Conservation (phyloP, 805 yeast genomes). For the Maudiozyma serrabonitensis region DNA sequence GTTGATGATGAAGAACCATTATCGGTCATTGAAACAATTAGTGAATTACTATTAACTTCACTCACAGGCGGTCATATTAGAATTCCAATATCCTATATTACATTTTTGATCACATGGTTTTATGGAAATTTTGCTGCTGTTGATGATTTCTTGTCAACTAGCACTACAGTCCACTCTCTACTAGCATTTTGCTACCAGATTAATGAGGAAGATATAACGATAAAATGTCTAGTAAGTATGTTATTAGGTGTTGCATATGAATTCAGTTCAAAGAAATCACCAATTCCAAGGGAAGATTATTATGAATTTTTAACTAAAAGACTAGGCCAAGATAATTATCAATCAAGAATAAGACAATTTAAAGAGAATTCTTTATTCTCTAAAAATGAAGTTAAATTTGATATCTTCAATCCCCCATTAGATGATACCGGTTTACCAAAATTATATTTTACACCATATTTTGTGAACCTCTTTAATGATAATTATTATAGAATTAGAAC, state of each 20-base stretch:
- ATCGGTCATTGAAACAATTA: slow-evolving; percentile 61
- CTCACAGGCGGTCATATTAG: slow-evolving; percentile 60
- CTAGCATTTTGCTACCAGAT: slow-evolving; percentile 53
- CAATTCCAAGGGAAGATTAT: slow-evolving; percentile 49
- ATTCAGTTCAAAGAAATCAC: slow-evolving; percentile 52
- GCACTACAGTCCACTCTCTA: slow-evolving; percentile 56
- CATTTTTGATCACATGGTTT: slow-evolving; percentile 65
- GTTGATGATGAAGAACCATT: slow-evolving; percentile 46
- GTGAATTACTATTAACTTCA: slow-evolving; percentile 62
- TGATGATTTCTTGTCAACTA: slow-evolving; percentile 60
- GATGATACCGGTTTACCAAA: slow-evolving; percentile 85
- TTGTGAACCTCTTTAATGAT: slow-evolving; percentile 58
- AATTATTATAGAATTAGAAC: slow-evolving; percentile 58
- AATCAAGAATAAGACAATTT: slow-evolving; percentile 63
- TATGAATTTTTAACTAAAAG: slow-evolving; percentile 54
- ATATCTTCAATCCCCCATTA: slow-evolving; percentile 40
- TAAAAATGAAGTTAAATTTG: slow-evolving; percentile 41
- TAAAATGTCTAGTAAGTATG: slow-evolving; percentile 64
- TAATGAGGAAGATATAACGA: slow-evolving; percentile 42
- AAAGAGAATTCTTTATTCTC: slow-evolving; percentile 48
- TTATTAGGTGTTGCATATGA: slow-evolving; percentile 74
- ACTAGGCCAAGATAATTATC: slow-evolving; percentile 75
- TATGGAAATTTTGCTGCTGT: slow-evolving; percentile 71
- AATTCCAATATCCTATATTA: slow-evolving; percentile 65
- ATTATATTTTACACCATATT: slow-evolving; percentile 58